Conservation (phyloP, 2,329 filamentous ascomycete species). For the Ophiostoma ips region DNA sequence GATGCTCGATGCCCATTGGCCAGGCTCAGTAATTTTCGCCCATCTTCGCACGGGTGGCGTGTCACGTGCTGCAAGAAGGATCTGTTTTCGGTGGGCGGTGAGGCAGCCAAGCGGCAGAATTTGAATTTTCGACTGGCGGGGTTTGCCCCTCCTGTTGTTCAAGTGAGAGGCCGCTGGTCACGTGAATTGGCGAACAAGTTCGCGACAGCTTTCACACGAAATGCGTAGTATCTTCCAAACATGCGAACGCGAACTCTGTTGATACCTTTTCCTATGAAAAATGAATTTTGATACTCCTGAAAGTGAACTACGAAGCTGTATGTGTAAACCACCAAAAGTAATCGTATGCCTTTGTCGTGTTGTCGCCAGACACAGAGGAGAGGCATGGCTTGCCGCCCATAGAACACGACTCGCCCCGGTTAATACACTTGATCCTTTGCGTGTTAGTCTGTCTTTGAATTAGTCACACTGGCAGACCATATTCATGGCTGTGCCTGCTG, state of each 20-base stretch:
- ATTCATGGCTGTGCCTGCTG: neutral
- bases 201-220: no score
- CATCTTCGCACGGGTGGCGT: neutral
- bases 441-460: neutral
- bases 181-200: no score
- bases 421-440: neutral
- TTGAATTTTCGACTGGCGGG: slow-evolving; percentile 1
- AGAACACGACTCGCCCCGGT: neutral
- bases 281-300: no score
- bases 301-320: no score
- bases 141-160: neutral
- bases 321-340: no score
- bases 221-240: no score
- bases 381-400: no score
- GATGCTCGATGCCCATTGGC: neutral
- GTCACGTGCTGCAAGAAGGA: neutral
- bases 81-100: neutral
- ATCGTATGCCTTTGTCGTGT: no score
- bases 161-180: no score
- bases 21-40: neutral
- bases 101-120: neutral
- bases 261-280: no score
- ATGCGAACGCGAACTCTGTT: no score
- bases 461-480: neutral
- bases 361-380: no score